Conservation (phyloP, 2,329 filamentous ascomycete species). For the Phialophora macrospora region DNA sequence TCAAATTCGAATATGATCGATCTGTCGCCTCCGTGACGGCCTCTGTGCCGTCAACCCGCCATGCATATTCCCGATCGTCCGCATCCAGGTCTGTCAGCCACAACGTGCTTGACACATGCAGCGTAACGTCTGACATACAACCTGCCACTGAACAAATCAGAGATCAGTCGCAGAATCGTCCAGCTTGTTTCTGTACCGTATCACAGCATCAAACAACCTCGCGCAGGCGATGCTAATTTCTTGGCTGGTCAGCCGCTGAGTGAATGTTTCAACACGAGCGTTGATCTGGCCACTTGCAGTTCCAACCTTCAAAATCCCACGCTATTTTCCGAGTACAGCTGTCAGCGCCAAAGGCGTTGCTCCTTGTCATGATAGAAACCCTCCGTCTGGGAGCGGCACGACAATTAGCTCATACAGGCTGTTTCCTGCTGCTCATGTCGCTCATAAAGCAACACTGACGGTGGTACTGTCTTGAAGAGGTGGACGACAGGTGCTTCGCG, state of each 20-base stretch:
- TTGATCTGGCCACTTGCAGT: background rate
- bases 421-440: background rate
- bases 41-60: constrained; percentile 27
- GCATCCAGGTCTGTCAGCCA: constrained; percentile 19
- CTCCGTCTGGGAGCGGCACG: background rate
- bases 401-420: background rate
- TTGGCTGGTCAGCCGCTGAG: background rate
- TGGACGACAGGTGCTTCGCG: background rate
- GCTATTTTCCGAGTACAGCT: background rate
- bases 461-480: background rate
- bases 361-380: background rate
- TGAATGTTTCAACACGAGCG: background rate
- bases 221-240: background rate
- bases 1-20: constrained; percentile 3
- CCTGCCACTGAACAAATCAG: constrained; percentile 25
- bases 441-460: background rate
- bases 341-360: background rate
- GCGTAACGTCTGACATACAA: constrained; percentile 35
- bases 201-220: constrained; percentile 20
- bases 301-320: background rate
- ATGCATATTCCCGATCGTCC: constrained; percentile 29
- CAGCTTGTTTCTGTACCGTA: constrained; percentile 9
- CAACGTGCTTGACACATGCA: constrained; percentile 35
- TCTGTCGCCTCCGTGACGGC: constrained; percentile 8
- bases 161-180: constrained; percentile 4